A percentile compares a stretch with the other conserved stretches of the same genome.
Evolutionary conservation across 805 yeast genomes (phyloP).

Genomic region (Barnettozyma populi): DNA sequence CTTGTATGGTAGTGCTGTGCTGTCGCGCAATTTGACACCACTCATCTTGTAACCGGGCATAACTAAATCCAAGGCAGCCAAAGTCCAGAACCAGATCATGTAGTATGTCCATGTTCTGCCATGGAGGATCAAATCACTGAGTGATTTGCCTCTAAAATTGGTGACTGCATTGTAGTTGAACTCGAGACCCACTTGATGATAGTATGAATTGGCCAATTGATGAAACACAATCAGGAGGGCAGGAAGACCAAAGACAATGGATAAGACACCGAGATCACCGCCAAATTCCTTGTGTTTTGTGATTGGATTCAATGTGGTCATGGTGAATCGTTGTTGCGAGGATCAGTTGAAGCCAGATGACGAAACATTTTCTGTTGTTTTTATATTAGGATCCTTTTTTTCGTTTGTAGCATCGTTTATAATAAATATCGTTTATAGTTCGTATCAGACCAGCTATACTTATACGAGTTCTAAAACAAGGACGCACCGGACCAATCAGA

Average conservation of each 20-base stretch:
- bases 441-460: no score
- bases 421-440: background rate
- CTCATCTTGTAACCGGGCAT: slow-evolving; percentile 58
- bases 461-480: background rate
- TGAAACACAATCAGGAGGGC: slow-evolving; percentile 52
- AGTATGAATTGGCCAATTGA: slow-evolving; percentile 54
- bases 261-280: slow-evolving; percentile 71
- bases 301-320: slow-evolving; percentile 49
- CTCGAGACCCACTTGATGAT: slow-evolving; percentile 44
- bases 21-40: slow-evolving; percentile 76
- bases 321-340: background rate
- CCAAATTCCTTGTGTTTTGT: slow-evolving; percentile 71
- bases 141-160: slow-evolving; percentile 31
- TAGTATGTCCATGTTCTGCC: slow-evolving; percentile 57
- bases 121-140: slow-evolving; percentile 35
- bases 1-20: slow-evolving; percentile 61
- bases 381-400: background rate
- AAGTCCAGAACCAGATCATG: slow-evolving; percentile 61
- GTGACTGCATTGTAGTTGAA: slow-evolving; percentile 36
- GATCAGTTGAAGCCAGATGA: background rate
- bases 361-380: background rate
- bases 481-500: background rate
- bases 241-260: slow-evolving; percentile 65
- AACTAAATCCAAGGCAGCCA: slow-evolving; percentile 57
- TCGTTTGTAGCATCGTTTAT: background rate